Evolutionary conservation across 2,329 filamentous ascomycete species (phyloP).

Genomic region (Clonostachys sp.): DNA sequence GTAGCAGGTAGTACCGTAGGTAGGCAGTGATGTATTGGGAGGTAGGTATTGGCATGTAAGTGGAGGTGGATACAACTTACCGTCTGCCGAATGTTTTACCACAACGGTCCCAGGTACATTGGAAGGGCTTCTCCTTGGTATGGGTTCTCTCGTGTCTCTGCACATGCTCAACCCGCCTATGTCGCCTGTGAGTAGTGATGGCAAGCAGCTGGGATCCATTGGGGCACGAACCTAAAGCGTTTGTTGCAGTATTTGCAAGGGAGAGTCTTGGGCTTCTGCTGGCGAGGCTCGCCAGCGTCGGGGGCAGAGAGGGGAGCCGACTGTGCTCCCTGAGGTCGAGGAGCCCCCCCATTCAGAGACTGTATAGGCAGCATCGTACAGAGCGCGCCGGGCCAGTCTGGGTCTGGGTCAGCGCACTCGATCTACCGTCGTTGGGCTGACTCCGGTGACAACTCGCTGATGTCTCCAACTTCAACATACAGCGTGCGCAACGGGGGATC

Average conservation of each 20-base stretch:
- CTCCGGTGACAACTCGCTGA: too few species aligned
- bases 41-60: slow-evolving; percentile 1
- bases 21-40: neutral
- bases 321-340: slow-evolving; percentile 16
- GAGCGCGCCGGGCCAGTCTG: too few species aligned
- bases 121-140: slow-evolving; percentile 62
- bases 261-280: slow-evolving; percentile 57
- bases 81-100: slow-evolving; percentile 59
- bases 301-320: slow-evolving; percentile 21
- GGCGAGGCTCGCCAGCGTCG: slow-evolving; percentile 45
- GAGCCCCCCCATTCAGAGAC: slow-evolving; percentile 42
- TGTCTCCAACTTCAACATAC: too few species aligned
- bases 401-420: too few species aligned
- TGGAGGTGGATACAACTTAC: slow-evolving; percentile 36
- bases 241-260: slow-evolving; percentile 62
- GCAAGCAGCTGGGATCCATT: neutral
- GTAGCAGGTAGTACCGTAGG: neutral
- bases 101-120: slow-evolving; percentile 54
- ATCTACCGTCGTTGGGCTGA: too few species aligned
- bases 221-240: slow-evolving; percentile 48
- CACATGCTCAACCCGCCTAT: slow-evolving; percentile 59
- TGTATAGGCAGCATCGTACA: slow-evolving; percentile 45
- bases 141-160: slow-evolving; percentile 61
- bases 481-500: too few species aligned
- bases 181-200: neutral